Conservation (phyloP, 2,329 filamentous ascomycete genomes). For the Venturia effusa region DNA sequence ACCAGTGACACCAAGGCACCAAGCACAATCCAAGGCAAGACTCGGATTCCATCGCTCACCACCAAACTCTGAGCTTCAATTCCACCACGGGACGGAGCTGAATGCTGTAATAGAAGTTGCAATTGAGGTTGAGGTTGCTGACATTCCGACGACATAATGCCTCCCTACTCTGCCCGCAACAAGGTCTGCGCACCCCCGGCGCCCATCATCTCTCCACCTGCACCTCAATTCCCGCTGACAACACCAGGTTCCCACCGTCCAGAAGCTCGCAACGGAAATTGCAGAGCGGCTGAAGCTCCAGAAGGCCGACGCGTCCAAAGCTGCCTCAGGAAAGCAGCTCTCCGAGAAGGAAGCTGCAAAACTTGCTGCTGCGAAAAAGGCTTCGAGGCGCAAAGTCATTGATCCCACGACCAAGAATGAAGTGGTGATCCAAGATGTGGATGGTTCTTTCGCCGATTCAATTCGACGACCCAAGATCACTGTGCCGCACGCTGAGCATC, state of each 20-base stretch:
- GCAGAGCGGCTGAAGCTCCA: not conserved
- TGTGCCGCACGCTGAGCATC: slow-evolving; percentile 34
- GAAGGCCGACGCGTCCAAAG: not conserved
- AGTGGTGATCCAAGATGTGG: slow-evolving; percentile 54
- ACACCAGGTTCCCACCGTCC: not conserved
- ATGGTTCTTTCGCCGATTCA: not conserved
- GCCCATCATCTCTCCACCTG: not conserved
- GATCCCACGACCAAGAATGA: slow-evolving; percentile 64
- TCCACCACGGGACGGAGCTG: too few relatives aligned
- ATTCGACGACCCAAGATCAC: slow-evolving; percentile 27
- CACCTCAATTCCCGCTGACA: not conserved
- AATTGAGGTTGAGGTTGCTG: not conserved
- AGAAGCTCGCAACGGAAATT: not conserved
- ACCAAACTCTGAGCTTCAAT: not conserved
- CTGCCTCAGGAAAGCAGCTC: not conserved
- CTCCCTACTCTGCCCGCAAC: slow-evolving; percentile 1
- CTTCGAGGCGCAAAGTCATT: slow-evolving; percentile 49
- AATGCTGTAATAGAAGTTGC: not conserved
- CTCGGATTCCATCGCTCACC: not conserved
- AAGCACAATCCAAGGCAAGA: not conserved
- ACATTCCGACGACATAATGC: not conserved
- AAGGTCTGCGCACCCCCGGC: not conserved
- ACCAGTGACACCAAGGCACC: too few relatives aligned
- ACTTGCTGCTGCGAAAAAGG: not conserved
- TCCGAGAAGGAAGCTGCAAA: not conserved